phyloP scores from a whole-genome alignment of 176 grass and related monocot species.

The Tillandsia fasciculata region DNA sequence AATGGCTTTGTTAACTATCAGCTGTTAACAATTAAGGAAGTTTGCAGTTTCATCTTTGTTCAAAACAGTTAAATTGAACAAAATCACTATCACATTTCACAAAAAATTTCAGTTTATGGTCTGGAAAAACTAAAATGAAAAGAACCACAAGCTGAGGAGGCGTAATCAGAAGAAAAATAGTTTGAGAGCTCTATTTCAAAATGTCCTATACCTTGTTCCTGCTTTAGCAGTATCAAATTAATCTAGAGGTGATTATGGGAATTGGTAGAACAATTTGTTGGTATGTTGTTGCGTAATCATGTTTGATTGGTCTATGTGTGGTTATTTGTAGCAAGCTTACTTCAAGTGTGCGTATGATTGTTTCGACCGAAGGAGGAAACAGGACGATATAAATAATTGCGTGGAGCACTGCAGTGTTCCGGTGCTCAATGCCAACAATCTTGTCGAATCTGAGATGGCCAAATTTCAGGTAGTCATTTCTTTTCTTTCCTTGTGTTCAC shows the following conservation, averaged over 20 bases:
- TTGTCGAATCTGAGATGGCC: slow-evolving; percentile 78
- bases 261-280: not conserved
- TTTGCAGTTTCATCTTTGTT: no score
- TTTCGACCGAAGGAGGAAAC: slow-evolving; percentile 62
- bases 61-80: no score
- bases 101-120: no score
- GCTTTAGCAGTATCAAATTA: not conserved
- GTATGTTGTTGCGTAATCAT: not conserved
- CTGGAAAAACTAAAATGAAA: no score
- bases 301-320: slow-evolving; percentile 2
- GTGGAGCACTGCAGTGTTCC: slow-evolving; percentile 89
- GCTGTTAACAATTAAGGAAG: no score
- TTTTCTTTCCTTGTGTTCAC: not conserved
- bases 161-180: no score
- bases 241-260: not conserved
- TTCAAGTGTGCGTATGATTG: slow-evolving; percentile 93
- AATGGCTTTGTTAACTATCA: no score
- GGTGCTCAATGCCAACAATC: slow-evolving; percentile 63
- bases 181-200: not conserved
- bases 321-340: slow-evolving; percentile 74
- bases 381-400: slow-evolving; percentile 68
- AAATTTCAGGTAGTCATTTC: slow-evolving; percentile 70
- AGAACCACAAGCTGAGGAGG: no score
- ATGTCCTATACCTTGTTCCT: not conserved
- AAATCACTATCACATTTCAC: no score